phyloP scores from a whole-genome alignment of 2,329 filamentous ascomycete species.

The Coniochaeta hoffmannii region DNA sequence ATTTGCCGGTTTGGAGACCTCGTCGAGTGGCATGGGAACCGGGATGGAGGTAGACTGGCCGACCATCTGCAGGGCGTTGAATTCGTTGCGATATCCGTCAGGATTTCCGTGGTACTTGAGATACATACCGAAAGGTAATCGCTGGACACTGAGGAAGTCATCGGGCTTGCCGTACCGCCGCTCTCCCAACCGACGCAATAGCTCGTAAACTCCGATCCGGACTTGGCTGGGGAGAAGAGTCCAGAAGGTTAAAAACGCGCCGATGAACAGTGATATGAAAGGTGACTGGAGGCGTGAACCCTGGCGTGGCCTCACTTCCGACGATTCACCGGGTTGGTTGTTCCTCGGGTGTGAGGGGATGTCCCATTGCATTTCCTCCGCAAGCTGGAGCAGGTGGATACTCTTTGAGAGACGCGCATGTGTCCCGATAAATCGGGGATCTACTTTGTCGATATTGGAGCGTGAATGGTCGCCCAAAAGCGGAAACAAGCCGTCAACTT shows the following conservation, averaged over 20 bases:
- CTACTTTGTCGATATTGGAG: not conserved
- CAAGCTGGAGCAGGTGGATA: not conserved
- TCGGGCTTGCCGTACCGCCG: not conserved
- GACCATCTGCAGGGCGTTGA: conserved; percentile 6
- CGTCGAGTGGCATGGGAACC: conserved; percentile 17
- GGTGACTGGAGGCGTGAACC: too few species aligned
- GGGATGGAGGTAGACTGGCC: conserved; percentile 19
- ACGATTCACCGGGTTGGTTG: not conserved
- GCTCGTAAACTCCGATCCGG: not conserved
- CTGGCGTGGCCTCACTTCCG: too few species aligned
- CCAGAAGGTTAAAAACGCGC: not conserved
- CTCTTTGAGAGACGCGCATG: not conserved
- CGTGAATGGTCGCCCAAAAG: not conserved
- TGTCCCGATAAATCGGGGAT: not conserved
- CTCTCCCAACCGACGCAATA: not conserved
- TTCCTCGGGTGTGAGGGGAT: not conserved
- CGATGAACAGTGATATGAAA: not conserved
- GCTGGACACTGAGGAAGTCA: not conserved
- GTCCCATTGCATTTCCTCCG: not conserved
- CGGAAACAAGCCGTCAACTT: not conserved
- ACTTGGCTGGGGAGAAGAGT: not conserved
- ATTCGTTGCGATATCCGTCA: not conserved
- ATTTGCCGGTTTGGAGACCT: conserved; percentile 9
- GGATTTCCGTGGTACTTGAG: not conserved
- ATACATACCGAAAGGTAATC: not conserved